Conservation (phyloP, 768 basidiomycete genomes). For the Pulveroboletus ravenelii region DNA sequence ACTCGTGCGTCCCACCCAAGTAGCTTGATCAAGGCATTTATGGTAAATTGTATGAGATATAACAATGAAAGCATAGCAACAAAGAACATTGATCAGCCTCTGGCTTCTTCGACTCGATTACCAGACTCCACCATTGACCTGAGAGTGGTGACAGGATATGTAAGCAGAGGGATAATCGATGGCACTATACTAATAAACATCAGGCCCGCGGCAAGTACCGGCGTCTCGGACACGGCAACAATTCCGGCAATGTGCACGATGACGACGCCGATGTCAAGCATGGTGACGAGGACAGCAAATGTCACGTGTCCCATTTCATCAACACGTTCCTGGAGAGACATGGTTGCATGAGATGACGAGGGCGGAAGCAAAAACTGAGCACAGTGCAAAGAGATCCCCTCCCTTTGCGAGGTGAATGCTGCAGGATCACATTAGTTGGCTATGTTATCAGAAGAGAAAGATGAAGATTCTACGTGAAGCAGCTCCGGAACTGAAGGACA, state of each 20-base stretch:
- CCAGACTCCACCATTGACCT: background rate
- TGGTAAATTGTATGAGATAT: too few relatives aligned
- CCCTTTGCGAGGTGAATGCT: slow-evolving; percentile 17
- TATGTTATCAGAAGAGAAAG: slow-evolving; percentile 1
- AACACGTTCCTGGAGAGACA: slow-evolving; percentile 6
- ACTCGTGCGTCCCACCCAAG: too few relatives aligned
- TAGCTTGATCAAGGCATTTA: too few relatives aligned
- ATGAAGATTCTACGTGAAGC: slow-evolving; percentile 1
- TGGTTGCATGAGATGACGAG: background rate
- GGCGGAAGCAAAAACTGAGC: background rate
- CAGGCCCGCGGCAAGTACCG: slow-evolving; percentile 9
- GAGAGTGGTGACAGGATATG: background rate
- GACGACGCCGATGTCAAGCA: slow-evolving; percentile 19
- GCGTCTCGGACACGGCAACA: slow-evolving; percentile 7
- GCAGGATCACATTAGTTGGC: too few relatives aligned
- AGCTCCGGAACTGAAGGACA: slow-evolving; percentile 3
- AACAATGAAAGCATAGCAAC: too few relatives aligned
- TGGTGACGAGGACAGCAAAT: slow-evolving; percentile 12
- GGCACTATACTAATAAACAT: slow-evolving; percentile 10
- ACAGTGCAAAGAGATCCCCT: slow-evolving; percentile 8
- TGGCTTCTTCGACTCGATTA: too few relatives aligned
- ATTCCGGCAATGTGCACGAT: slow-evolving; percentile 15
- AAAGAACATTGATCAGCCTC: too few relatives aligned
- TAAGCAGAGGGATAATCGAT: slow-evolving; percentile 1
- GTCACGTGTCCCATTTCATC: slow-evolving; percentile 9